Evolutionary conservation across 352 stramenopile species (phyloP).

Genomic region (Phytopythium mirpurense): DNA sequence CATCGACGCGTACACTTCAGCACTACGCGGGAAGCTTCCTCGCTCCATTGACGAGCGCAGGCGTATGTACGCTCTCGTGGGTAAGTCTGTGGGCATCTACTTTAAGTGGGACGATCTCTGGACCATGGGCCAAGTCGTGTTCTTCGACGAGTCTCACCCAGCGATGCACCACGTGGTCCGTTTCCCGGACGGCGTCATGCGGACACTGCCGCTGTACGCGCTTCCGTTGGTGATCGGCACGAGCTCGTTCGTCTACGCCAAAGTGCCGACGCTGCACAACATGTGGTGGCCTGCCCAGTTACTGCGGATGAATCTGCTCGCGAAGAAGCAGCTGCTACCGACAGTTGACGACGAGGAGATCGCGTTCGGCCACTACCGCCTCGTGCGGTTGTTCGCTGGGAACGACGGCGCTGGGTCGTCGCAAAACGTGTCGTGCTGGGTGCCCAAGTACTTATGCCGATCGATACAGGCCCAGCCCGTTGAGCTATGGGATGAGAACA

Average conservation of each 20-base stretch:
- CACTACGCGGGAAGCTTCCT: constrained; percentile 43
- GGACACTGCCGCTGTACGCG: constrained; percentile 56
- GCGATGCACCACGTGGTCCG: constrained; percentile 52
- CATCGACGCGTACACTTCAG: constrained; percentile 34
- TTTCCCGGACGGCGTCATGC: constrained; percentile 67
- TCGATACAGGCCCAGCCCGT: constrained; percentile 7
- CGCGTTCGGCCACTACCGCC: constrained; percentile 33
- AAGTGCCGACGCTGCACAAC: constrained; percentile 51
- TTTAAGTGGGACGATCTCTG: constrained; percentile 78
- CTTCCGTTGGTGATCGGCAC: constrained; percentile 71
- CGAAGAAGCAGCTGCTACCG: constrained; percentile 36
- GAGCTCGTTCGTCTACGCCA: constrained; percentile 59
- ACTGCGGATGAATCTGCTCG: constrained; percentile 57
- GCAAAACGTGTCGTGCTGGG: constrained; percentile 67
- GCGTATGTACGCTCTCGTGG: constrained; percentile 54
- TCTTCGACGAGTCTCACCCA: constrained; percentile 47
- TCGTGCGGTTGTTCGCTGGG: constrained; percentile 57
- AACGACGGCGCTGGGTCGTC: constrained; percentile 18
- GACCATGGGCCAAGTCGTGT: constrained; percentile 59
- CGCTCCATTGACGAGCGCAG: constrained; percentile 38
- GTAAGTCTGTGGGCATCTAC: constrained; percentile 60
- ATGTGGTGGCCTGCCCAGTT: constrained; percentile 76
- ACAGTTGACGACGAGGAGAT: constrained; percentile 26
- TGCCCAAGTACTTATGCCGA: constrained; percentile 70
- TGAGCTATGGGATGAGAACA: neutral